Evolutionary conservation across 2,329 filamentous ascomycete species (phyloP), one percentile per base, ranked within the genome.

Genomic region (Fusarium protoensiforme): DNA sequence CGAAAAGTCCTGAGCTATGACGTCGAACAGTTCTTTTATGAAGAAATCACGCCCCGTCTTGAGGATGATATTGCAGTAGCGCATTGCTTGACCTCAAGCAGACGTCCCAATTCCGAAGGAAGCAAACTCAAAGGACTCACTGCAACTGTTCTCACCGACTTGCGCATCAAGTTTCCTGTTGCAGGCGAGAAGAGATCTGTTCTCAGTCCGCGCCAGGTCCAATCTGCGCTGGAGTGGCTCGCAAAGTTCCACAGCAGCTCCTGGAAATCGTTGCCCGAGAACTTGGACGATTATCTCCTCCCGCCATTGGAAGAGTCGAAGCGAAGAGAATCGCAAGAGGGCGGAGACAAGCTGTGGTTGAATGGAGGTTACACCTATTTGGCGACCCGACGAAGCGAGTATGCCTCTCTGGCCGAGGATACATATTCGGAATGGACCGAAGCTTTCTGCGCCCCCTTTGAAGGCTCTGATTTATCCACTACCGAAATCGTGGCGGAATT

Each of bases 281-380:
- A 77, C 0, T 59, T 83, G 10, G 57, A 79, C n/a, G 67, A 79
- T 0, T 81, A 88, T 11, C 76, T 90, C 0, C 78, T 86, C 0
- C 88, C 91, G 0, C 91, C 91, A 0, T 81, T 92, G 0, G 83
- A 90, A 22, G 90, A 92, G 72, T 77, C 77, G 0, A 75, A 79
- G n/a, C 74, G 82, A 16, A 75, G 77, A 8, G 65, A 64, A 0
- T 66, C 73, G 5, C 61, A 60, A 4, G 22, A 75, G 4, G 61
- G 66, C 6, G 71, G 77, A 1, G 69, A 41, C 13, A 82, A 80
- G 7, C 69, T 89, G 2, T 93, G 91, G 91, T 80, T 91, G 8
- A 91, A 92, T 48, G 91, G 91, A 1, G 91, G 91, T 0, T 93
- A 93, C 75, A 92, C 91, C 0, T 93, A 93, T 73, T 87, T 93